Base-by-base conservation (phyloP, 1,284 basidiomycete species). In the Macrocystidia cucumis region DNA sequence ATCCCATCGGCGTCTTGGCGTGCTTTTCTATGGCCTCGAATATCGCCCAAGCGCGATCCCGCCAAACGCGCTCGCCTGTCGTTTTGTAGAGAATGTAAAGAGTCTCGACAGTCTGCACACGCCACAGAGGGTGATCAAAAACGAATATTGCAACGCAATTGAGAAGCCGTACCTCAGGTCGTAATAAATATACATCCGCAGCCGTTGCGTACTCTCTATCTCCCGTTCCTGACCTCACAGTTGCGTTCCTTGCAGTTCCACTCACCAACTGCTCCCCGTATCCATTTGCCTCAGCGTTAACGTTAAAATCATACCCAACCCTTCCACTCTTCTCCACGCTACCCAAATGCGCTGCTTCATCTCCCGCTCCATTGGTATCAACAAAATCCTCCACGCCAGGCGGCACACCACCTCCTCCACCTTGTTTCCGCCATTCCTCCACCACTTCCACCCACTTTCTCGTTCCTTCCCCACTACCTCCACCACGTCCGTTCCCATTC, bases 11-110 rank as follows among this genome's bases (percentile, higher is more conserved):
- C 2, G 71, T 72, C 49, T 67, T 65, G 26, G 77, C 91, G 53
- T 93, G 77, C 52, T 78, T 78, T 49, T 91, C 75, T 46, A 97
- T 96, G 0, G 92, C 78, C 54, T 88, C 65, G 66, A 97, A 97
- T 45, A 97, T 93, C 34, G 69, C 54, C 92, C 93, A 96, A 12
- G 90, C 92, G 54, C 79, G 74, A 20, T 85, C 69, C 14, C 93
- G 79, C 53, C 96, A 97, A 29, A 72, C 67, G 19, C 69, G 55
- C 49, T 96, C 81, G 11, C 91, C 91, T 0, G 92, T 95, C 5
- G 91, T 63, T 9, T 92, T 76, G 60, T 70, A 86, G 1, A 89
- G 93, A 37, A 93, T 65, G 65, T 96, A 93, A 19, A 97, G 74
- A 1, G 89, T 92, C 59, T 98, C 93, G 24, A 93, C 78, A 1